Conservation (phyloP, 106 monocot genomes). For the Alisma plantagoaquatica region DNA sequence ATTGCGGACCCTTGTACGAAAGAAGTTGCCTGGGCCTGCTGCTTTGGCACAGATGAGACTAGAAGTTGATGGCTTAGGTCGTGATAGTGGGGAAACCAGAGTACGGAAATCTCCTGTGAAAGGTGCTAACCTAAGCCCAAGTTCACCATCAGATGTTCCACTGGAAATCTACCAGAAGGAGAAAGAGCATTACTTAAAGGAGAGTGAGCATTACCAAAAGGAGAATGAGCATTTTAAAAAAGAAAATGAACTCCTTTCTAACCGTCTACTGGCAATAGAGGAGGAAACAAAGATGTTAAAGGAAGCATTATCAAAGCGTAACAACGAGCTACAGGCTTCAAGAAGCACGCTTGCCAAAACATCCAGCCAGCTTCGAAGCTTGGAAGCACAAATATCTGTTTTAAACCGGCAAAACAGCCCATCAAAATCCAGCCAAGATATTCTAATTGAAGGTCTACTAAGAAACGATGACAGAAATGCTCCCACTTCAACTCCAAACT, state of each 20-base stretch:
- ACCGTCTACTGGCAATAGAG: constrained; percentile 61
- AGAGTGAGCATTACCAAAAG: constrained; percentile 62
- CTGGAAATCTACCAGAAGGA: constrained; percentile 67
- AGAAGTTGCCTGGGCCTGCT: constrained; percentile 95
- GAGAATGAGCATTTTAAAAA: no score
- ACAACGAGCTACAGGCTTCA: constrained; percentile 74
- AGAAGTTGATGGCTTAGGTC: constrained; percentile 81
- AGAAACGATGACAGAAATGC: constrained; percentile 52
- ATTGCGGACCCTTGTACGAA: constrained; percentile 78
- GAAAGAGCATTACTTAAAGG: no score
- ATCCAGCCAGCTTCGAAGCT: constrained; percentile 45
- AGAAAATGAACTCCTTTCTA: constrained; percentile 86
- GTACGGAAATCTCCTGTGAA: constrained; percentile 23
- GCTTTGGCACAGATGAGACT: constrained; percentile 96
- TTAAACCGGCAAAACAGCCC: constrained; percentile 34
- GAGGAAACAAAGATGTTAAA: constrained; percentile 95
- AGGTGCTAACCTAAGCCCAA: no score
- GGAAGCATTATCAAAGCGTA: constrained; percentile 82
- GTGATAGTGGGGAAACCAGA: constrained; percentile 35
- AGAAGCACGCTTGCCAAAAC: constrained; percentile 70
- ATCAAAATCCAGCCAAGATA: constrained; percentile 30
- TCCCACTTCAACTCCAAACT: constrained; percentile 72
- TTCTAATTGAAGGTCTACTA: constrained; percentile 30
- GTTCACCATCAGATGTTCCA: constrained; percentile 32
- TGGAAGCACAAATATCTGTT: constrained; percentile 45